Base-by-base conservation (phyloP, 352 stramenopile genomes). In the Phytophthora sp. region DNA sequence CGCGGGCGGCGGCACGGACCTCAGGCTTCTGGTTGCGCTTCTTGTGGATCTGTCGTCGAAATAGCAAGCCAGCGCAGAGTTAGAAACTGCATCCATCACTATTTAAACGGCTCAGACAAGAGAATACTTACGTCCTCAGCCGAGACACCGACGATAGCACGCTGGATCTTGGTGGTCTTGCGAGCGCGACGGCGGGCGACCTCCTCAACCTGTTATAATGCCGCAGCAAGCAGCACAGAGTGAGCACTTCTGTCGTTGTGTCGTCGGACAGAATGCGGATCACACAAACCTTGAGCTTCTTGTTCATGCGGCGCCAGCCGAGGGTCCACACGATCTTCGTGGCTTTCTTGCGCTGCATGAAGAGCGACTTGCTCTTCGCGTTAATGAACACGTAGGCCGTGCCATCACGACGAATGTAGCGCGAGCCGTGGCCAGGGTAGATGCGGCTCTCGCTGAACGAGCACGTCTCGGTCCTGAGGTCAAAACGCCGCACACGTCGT, bases 261-360 rank as follows among this genome's bases (percentile, higher is more conserved):
- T n/a, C n/a, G n/a, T n/a, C n/a, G n/a, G n/a, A n/a, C n/a, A n/a
- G n/a, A n/a, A n/a, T n/a, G n/a, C n/a, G n/a, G n/a, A 26, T 4
- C 5, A 39, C 9, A 69, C 82, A 65, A 89, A 94, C 90, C 74
- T 98, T 97, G 76, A 98, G 96, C 93, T 99, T 99, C 91, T 99
- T 99, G 95, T 99, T 98, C 81, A 99, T 96, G 74, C 96, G 94
- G 76, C 97, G 94, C 97, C 97, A 99, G 63, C 81, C 85, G 63
- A 93, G 87, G 60, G 98, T 99, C 98, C 98, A 99, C 61, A 98
- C 94, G 65, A 99, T 97, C 86, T 99, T 99, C 53, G 97, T 98
- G 38, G 98, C 93, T 90, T 99, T 99, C 90, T 99, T 99, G 75
- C 97, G 89, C 87, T 99, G 97, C 75, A 99, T 73, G 72, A 98